These are phyloP conservation scores for Fusarium sp. DNA, from an alignment of 2,329 filamentous ascomycete species.

Conservation along the genomic window DNA sequence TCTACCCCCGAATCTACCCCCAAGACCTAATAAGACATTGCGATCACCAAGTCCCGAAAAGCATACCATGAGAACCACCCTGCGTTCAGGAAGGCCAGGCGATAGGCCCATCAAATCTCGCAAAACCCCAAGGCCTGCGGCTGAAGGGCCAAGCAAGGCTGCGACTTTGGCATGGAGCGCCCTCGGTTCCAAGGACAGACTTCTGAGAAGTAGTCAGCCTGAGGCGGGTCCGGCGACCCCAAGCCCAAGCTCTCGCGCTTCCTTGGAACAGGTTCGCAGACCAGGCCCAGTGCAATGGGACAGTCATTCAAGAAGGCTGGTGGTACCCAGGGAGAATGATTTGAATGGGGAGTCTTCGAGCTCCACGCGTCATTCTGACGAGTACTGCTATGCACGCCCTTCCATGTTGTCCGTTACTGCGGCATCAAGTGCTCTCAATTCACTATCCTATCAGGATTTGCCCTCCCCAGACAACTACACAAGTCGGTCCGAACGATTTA, in stretches of 20 bases:
- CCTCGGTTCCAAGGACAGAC: conserved; percentile 55
- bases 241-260: conserved; percentile 38
- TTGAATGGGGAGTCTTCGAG: conserved; percentile 46
- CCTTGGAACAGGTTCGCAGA: conserved; percentile 50
- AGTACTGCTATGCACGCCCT: conserved; percentile 53
- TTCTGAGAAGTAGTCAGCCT: conserved; percentile 42
- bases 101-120: conserved; percentile 58
- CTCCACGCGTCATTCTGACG: conserved; percentile 54
- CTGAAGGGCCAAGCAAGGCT: conserved; percentile 71
- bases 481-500: conserved; percentile 31
- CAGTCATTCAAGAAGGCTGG: conserved; percentile 65
- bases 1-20: conserved; percentile 41
- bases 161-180: conserved; percentile 72
- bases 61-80: conserved; percentile 71
- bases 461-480: conserved; percentile 29
- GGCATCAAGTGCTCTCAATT: conserved; percentile 66
- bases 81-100: conserved; percentile 62
- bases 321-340: conserved; percentile 54
- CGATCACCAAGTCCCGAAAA: conserved; percentile 71
- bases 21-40: conserved; percentile 53
- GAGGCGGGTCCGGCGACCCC: conserved; percentile 39
- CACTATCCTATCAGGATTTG: conserved; percentile 45
- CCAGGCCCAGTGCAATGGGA: conserved; percentile 62
- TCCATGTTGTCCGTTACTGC: conserved; percentile 66
- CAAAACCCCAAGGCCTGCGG: conserved; percentile 55